phyloP scores from a whole-genome alignment of 164 flowering plant species.

The Kalanchoe fedtschenkoi region DNA sequence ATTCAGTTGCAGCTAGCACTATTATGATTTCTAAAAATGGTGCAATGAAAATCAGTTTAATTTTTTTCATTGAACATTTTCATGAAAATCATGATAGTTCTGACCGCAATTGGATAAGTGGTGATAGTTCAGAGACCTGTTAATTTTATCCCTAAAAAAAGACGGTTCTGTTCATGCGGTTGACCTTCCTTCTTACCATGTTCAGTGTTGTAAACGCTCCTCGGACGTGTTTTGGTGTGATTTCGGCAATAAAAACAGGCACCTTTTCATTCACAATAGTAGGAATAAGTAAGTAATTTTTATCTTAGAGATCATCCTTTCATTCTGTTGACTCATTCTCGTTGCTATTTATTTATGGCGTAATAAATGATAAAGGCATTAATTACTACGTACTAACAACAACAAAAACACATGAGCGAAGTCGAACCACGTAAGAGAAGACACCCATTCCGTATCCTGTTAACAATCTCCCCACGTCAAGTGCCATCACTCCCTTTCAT shows the following conservation, averaged over 20 bases:
- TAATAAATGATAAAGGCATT: neutral
- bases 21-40: too few species aligned
- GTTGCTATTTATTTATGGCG: neutral
- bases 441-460: constrained; percentile 27
- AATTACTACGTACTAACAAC: too few species aligned
- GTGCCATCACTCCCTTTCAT: constrained; percentile 17
- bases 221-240: constrained; percentile 52
- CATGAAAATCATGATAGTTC: neutral
- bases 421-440: constrained; percentile 24
- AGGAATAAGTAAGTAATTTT: too few species aligned
- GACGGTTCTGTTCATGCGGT: too few species aligned
- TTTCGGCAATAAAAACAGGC: constrained; percentile 62
- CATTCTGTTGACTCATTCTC: neutral
- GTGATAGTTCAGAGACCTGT: too few species aligned
- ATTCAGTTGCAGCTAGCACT: neutral
- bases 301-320: too few species aligned
- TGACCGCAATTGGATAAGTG: too few species aligned
- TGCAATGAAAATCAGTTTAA: too few species aligned
- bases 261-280: constrained; percentile 34
- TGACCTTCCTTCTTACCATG: constrained; percentile 51
- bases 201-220: constrained; percentile 49
- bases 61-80: too few species aligned
- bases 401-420: neutral
- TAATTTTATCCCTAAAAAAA: too few species aligned
- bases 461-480: constrained; percentile 22